Percentiles rank a stretch among this genome's conserved stretches.
These are phyloP conservation scores for Daldinia eschscholtzii DNA, from an alignment of 2,329 filamentous ascomycete species.

Conservation along the genomic window DNA sequence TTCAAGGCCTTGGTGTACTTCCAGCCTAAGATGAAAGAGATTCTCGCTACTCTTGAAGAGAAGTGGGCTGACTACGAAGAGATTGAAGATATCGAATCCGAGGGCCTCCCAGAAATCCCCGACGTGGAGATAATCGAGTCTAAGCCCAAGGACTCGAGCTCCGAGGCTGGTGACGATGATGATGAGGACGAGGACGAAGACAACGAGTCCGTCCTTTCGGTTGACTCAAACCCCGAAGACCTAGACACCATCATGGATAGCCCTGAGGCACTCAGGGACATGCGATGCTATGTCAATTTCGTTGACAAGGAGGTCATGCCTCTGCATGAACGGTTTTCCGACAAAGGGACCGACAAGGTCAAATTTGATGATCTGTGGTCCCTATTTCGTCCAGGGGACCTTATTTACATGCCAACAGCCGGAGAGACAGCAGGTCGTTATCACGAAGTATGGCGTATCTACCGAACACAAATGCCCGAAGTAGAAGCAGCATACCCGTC, in stretches of 20 bases:
- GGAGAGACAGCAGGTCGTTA: slow-evolving; percentile 55
- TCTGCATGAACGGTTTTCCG: slow-evolving; percentile 49
- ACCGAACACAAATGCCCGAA: slow-evolving; percentile 52
- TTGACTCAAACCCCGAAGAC: slow-evolving; percentile 56
- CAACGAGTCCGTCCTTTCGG: slow-evolving; percentile 54
- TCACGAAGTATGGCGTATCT: slow-evolving; percentile 57
- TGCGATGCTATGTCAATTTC: slow-evolving; percentile 60
- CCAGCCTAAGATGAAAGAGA: slow-evolving; percentile 58
- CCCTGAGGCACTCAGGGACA: slow-evolving; percentile 56
- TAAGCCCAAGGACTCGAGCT: slow-evolving; percentile 29
- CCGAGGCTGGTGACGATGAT: slow-evolving; percentile 47
- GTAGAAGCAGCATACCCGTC: slow-evolving; percentile 50
- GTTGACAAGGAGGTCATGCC: slow-evolving; percentile 59
- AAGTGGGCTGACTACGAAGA: slow-evolving; percentile 58
- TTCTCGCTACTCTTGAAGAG: slow-evolving; percentile 56
- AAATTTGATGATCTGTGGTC: slow-evolving; percentile 59
- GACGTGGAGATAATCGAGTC: slow-evolving; percentile 46
- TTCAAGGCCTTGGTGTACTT: slow-evolving; percentile 58
- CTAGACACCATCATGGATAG: slow-evolving; percentile 56
- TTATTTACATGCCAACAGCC: slow-evolving; percentile 56
- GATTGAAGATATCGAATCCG: slow-evolving; percentile 47
- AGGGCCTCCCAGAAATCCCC: slow-evolving; percentile 44
- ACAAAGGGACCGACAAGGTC: slow-evolving; percentile 51
- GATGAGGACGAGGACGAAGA: slow-evolving; percentile 49
- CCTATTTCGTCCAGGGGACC: slow-evolving; percentile 57